Conservation (phyloP, 192 early-diverging fungal species). For the Coemansia sp. region DNA sequence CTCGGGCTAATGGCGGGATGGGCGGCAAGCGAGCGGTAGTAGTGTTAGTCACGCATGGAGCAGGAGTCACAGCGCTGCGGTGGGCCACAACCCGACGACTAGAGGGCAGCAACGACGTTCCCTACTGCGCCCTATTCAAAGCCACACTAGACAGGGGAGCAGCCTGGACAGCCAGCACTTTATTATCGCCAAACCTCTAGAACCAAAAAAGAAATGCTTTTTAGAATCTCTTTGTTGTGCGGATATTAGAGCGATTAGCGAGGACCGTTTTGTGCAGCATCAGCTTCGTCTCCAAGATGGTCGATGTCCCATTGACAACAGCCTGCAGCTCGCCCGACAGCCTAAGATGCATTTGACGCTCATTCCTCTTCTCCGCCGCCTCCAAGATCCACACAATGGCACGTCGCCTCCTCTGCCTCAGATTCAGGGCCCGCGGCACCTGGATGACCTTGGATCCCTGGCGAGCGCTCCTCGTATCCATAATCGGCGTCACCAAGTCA, state of each 20-base stretch:
- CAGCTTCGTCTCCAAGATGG: constrained; percentile 70
- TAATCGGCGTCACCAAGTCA: constrained; percentile 68
- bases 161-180: constrained; percentile 24
- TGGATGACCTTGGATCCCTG: constrained; percentile 81
- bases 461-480: constrained; percentile 68
- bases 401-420: constrained; percentile 69
- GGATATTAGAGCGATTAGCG: constrained; percentile 75
- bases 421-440: constrained; percentile 73
- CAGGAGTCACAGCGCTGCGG: constrained; percentile 33
- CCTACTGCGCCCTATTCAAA: constrained; percentile 38
- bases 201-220: not conserved
- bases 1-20: constrained; percentile 1
- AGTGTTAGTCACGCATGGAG: constrained; percentile 49
- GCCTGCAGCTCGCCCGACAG: constrained; percentile 79
- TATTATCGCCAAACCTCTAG: constrained; percentile 17
- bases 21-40: constrained; percentile 15
- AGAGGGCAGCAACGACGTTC: constrained; percentile 17
- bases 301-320: constrained; percentile 69
- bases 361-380: constrained; percentile 61
- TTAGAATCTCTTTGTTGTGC: constrained; percentile 13
- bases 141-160: constrained; percentile 24
- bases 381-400: constrained; percentile 89
- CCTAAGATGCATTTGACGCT: constrained; percentile 65
- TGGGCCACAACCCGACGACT: constrained; percentile 42
- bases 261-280: constrained; percentile 78